These are phyloP conservation scores for Tritrichomonas musculus DNA, from an alignment of 208 protist genomes.

Conservation along the genomic window DNA sequence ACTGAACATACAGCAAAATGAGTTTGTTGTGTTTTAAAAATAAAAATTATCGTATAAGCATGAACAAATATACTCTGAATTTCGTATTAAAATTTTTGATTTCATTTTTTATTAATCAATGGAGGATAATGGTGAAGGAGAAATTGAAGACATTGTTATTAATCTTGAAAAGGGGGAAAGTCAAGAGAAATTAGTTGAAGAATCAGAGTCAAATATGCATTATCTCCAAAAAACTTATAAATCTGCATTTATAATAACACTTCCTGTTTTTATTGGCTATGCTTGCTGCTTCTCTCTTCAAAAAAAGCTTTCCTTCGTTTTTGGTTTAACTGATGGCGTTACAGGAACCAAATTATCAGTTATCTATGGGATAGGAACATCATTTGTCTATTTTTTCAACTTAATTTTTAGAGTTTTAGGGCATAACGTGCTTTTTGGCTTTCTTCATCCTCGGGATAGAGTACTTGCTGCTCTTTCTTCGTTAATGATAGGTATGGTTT, in stretches of 20 bases:
- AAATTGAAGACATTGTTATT: too few species aligned
- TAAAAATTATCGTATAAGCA: too few species aligned
- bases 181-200: too few species aligned
- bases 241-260: background rate
- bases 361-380: background rate
- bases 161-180: too few species aligned
- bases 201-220: too few species aligned
- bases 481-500: background rate
- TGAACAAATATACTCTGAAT: too few species aligned
- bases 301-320: background rate
- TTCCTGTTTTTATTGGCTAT: conserved; percentile 4
- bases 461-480: background rate
- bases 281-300: background rate
- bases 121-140: too few species aligned
- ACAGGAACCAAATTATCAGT: background rate
- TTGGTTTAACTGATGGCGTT: background rate
- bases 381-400: background rate
- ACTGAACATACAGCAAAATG: too few species aligned
- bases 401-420: background rate
- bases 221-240: background rate
- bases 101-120: too few species aligned
- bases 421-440: background rate
- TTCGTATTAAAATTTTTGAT: too few species aligned
- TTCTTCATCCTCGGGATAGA: background rate
- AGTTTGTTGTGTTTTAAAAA: too few species aligned